Percentiles rank a stretch among this genome's conserved stretches.
These are phyloP conservation scores for Leptographium radiaticola DNA, from an alignment of 2,329 filamentous ascomycete species.

Conservation along the genomic window DNA sequence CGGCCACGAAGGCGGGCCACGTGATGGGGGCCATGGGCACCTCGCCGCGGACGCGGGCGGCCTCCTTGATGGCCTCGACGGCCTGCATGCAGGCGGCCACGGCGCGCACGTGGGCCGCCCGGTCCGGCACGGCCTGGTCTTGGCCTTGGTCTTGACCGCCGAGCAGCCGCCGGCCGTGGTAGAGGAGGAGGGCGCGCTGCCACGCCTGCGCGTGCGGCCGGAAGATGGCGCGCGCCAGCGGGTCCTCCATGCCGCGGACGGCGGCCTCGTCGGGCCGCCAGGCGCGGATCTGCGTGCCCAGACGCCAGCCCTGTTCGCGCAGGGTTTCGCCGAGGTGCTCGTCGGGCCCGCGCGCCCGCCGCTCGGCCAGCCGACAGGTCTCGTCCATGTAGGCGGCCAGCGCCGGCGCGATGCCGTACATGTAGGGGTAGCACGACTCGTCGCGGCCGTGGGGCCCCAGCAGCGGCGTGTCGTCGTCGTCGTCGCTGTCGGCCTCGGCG, in stretches of 20 bases:
- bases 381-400: slow-evolving; percentile 4
- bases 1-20: slow-evolving; percentile 6
- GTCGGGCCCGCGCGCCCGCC: not conserved
- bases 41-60: not conserved
- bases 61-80: slow-evolving; percentile 5
- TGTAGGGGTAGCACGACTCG: not conserved
- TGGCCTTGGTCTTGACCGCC: no score
- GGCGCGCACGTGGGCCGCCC: not conserved
- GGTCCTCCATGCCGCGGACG: not conserved
- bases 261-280: slow-evolving; percentile 4
- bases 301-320: not conserved
- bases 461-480: not conserved
- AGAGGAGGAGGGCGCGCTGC: slow-evolving; percentile 1
- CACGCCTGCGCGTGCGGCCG: not conserved
- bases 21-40: slow-evolving; percentile 3
- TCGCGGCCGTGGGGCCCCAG: not conserved
- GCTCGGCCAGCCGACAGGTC: slow-evolving; percentile 5
- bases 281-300: not conserved
- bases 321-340: no score
- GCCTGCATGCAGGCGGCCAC: not conserved
- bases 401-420: slow-evolving; percentile 6
- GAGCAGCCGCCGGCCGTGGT: slow-evolving; percentile 3
- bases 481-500: not conserved
- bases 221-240: not conserved
- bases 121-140: not conserved